A percentile compares a stretch with the other conserved stretches of the same genome.
phyloP scores from a whole-genome alignment of 2,329 filamentous ascomycete genomes.

The Dactylonectria estremocensis region DNA sequence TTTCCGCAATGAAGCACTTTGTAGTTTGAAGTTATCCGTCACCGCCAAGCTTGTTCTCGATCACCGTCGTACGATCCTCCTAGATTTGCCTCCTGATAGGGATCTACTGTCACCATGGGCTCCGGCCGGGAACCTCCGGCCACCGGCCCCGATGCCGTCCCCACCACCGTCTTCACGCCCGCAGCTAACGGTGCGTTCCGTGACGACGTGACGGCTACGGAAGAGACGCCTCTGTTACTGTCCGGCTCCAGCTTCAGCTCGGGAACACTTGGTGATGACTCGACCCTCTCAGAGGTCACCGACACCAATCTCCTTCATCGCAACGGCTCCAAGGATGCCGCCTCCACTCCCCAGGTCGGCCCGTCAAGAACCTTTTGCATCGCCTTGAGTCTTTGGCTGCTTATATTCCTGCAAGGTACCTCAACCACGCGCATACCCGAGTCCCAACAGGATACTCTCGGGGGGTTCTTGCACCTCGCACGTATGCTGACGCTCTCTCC shows the following conservation, averaged over 20 bases:
- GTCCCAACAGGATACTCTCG: neutral
- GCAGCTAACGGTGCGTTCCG: neutral
- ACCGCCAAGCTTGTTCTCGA: neutral
- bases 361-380: constrained; percentile 61
- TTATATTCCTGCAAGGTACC: constrained; percentile 50
- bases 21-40: neutral
- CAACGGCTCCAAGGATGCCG: constrained; percentile 20
- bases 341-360: constrained; percentile 44
- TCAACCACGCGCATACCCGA: neutral
- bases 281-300: constrained; percentile 11
- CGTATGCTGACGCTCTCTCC: constrained; percentile 19
- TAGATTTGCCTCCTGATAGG: neutral
- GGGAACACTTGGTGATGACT: neutral
- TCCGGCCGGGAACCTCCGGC: constrained; percentile 26
- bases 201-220: constrained; percentile 22
- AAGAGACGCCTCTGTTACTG: constrained; percentile 44
- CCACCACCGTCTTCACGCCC: neutral
- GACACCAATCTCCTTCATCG: constrained; percentile 3
- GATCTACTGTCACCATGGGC: constrained; percentile 7
- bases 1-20: neutral
- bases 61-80: neutral
- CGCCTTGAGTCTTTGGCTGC: constrained; percentile 50
- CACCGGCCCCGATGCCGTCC: constrained; percentile 3
- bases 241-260: constrained; percentile 26
- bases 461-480: neutral